These are phyloP conservation scores for Flaveria robusta DNA, from an alignment of 129 eudicot genomes.

Conservation along the genomic window DNA sequence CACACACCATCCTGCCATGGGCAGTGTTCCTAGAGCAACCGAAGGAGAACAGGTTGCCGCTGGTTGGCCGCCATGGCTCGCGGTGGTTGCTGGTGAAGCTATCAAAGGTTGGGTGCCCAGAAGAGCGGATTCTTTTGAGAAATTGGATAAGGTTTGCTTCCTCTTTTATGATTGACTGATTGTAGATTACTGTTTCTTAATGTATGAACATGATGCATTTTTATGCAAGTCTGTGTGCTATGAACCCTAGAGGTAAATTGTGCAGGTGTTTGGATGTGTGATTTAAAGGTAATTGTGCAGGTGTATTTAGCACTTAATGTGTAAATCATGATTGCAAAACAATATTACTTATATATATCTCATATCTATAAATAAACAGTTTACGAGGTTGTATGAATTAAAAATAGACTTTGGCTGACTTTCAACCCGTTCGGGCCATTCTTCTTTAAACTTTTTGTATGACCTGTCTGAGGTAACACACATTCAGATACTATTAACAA, in stretches of 20 bases:
- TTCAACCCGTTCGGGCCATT: background rate
- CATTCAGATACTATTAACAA: too few species aligned
- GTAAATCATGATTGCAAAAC: constrained; percentile 12
- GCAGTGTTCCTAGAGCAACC: constrained; percentile 55
- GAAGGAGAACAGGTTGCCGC: constrained; percentile 95
- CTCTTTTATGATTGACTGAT: background rate
- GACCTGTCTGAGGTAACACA: background rate
- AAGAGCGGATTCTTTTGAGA: constrained; percentile 92
- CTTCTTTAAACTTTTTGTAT: background rate
- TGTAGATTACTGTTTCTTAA: background rate
- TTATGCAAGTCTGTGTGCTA: constrained; percentile 9
- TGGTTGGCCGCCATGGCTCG: constrained; percentile 98
- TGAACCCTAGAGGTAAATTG: background rate
- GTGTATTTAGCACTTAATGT: too few species aligned
- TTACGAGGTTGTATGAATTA: background rate
- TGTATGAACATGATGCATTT: constrained; percentile 7
- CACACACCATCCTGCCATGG: constrained; percentile 45
- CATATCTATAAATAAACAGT: background rate
- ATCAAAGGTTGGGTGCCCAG: constrained; percentile 92
- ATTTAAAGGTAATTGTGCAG: too few species aligned
- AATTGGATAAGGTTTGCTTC: constrained; percentile 79
- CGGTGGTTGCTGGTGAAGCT: constrained; percentile 93
- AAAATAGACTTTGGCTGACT: background rate
- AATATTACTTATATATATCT: too few species aligned
- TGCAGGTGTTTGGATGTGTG: background rate